These are phyloP conservation scores for Rhytidiadelphus loreus DNA, from an alignment of 225 moss, liverwort and hornwort species.

Conservation along the genomic window DNA sequence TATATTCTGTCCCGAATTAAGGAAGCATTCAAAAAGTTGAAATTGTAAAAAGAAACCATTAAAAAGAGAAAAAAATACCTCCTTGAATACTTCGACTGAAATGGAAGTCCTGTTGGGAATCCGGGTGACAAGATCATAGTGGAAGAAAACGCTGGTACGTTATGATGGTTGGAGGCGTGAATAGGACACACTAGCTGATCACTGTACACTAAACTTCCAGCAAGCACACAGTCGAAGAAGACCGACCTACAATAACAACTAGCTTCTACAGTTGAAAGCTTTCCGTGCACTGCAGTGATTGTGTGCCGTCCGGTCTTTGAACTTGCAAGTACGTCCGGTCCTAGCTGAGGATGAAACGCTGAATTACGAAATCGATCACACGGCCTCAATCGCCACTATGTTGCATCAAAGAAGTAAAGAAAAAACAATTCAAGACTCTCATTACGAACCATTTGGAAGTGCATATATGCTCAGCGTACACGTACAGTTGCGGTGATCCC, in stretches of 20 bases:
- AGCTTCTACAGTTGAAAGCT: no score
- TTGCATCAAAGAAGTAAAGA: not conserved
- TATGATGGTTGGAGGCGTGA: not conserved
- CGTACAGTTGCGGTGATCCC: not conserved
- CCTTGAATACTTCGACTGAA: not conserved
- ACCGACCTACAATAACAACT: no score
- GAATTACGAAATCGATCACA: not conserved
- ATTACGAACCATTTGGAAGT: not conserved
- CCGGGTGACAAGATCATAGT: slow-evolving; percentile 17
- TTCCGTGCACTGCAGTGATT: not conserved
- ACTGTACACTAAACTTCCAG: not conserved
- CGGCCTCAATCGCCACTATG: not conserved
- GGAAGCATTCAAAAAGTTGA: slow-evolving; percentile 14
- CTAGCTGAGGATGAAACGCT: not conserved
- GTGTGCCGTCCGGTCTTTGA: not conserved
- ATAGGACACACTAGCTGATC: not conserved
- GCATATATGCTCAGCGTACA: not conserved
- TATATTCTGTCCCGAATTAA: slow-evolving; percentile 5
- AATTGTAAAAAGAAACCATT: not conserved
- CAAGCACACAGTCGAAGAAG: no score
- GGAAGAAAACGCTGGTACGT: not conserved
- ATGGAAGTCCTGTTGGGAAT: not conserved
- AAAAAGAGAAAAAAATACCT: not conserved
- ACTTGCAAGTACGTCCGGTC: not conserved
- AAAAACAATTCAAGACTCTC: not conserved